Evolutionary conservation across 2,329 filamentous ascomycete genomes (phyloP).

Genomic region (Verticillium tricorpus): DNA sequence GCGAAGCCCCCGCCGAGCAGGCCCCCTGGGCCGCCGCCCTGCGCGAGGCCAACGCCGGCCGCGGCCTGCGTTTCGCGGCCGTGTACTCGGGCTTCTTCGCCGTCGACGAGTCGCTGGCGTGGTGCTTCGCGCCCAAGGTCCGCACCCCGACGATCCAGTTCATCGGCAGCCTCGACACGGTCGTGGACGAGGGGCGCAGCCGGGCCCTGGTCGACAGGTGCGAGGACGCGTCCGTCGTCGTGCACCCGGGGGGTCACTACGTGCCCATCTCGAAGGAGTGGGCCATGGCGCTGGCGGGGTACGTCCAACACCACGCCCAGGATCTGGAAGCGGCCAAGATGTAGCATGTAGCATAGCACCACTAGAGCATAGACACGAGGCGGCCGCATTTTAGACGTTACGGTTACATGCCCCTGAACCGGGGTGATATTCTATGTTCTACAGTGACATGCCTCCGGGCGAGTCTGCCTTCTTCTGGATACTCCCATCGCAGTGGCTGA

Average conservation of each 20-base stretch:
- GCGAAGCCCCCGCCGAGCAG: constrained; percentile 20
- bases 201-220: constrained; percentile 62
- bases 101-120: constrained; percentile 54
- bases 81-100: constrained; percentile 75
- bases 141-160: constrained; percentile 76
- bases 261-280: constrained; percentile 80
- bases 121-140: constrained; percentile 68
- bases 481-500: not conserved
- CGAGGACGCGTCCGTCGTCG: constrained; percentile 47
- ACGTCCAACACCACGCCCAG: constrained; percentile 47
- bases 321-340: constrained; percentile 17
- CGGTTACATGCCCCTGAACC: constrained; percentile 6
- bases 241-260: constrained; percentile 88
- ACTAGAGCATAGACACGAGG: constrained; percentile 3
- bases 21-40: constrained; percentile 38
- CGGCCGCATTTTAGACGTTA: constrained; percentile 2
- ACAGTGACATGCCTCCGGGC: constrained; percentile 8
- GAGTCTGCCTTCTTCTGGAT: not conserved
- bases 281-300: constrained; percentile 69
- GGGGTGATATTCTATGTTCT: constrained; percentile 11
- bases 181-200: constrained; percentile 76
- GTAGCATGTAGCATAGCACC: constrained; percentile 15
- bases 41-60: constrained; percentile 42
- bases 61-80: constrained; percentile 63
- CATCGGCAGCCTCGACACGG: constrained; percentile 77